Evolutionary conservation across 2,329 filamentous ascomycete species (phyloP).

Genomic region (Lasiodiplodia hormozganensis): DNA sequence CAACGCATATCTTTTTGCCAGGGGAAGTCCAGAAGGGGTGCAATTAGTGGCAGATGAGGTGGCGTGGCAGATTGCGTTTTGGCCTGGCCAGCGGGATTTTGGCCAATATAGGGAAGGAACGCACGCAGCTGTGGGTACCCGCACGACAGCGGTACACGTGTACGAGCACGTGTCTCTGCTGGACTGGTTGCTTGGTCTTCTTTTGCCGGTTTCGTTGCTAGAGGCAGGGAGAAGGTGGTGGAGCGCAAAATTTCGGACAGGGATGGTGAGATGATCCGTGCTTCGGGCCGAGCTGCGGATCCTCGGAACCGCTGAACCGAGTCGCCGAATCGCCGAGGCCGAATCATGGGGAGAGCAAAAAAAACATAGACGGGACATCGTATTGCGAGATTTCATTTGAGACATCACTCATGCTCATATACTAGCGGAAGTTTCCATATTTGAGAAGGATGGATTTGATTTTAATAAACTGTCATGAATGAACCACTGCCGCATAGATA

Average conservation of each 20-base stretch:
- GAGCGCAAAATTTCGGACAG: background rate
- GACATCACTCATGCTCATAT: no score
- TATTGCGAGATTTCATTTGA: no score
- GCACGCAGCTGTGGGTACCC: background rate
- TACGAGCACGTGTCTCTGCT: background rate
- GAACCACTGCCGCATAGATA: no score
- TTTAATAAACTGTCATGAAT: no score
- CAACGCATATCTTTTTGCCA: background rate
- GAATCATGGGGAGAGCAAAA: no score
- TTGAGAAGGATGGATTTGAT: no score
- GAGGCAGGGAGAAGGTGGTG: background rate
- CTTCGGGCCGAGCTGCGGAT: background rate
- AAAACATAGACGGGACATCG: no score
- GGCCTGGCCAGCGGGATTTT: background rate
- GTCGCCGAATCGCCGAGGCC: no score
- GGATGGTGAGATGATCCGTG: background rate
- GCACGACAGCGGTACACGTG: background rate
- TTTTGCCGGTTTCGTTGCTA: background rate
- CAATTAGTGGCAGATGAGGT: background rate
- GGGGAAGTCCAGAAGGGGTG: no score
- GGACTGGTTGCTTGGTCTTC: background rate
- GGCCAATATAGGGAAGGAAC: no score
- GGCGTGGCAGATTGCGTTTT: background rate
- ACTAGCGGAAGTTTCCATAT: no score
- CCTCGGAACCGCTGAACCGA: no score